A percentile compares a stretch with the other conserved stretches of the same genome.
phyloP scores from a whole-genome alignment of 2,329 filamentous ascomycete genomes.

The Delphinella strobiligena region DNA sequence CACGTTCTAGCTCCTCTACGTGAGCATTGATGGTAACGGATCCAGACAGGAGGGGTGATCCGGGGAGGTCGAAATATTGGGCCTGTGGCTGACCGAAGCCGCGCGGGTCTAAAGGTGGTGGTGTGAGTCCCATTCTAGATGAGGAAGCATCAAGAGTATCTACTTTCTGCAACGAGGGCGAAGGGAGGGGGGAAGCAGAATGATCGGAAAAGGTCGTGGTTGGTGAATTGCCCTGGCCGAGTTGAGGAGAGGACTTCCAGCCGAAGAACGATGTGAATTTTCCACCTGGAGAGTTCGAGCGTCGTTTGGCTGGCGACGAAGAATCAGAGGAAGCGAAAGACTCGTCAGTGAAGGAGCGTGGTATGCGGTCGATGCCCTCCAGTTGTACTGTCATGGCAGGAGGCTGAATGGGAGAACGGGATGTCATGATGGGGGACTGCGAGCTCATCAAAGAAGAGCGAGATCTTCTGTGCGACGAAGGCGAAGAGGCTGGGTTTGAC shows the following conservation, averaged over 20 bases:
- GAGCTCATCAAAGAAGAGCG: constrained; percentile 13
- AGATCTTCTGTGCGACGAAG: constrained; percentile 4
- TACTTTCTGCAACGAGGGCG: constrained; percentile 15
- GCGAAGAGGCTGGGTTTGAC: constrained; percentile 8
- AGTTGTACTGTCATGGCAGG: constrained; percentile 22
- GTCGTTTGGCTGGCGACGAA: constrained; percentile 13
- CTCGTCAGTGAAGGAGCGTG: constrained; percentile 22
- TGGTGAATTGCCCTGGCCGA: constrained; percentile 42
- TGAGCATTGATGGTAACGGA: constrained; percentile 39
- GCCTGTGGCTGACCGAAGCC: constrained; percentile 33
- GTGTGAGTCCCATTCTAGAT: constrained; percentile 23
- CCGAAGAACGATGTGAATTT: constrained; percentile 55
- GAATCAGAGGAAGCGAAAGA: constrained; percentile 13
- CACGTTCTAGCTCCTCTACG: constrained; percentile 84
- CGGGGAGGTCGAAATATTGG: constrained; percentile 35
- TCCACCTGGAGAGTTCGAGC: constrained; percentile 33
- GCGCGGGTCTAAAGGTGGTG: constrained; percentile 38
- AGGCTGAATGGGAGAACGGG: constrained; percentile 13
- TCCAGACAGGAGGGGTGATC: constrained; percentile 30
- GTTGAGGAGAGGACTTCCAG: constrained; percentile 46
- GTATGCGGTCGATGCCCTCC: constrained; percentile 22
- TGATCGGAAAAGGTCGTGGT: constrained; percentile 52
- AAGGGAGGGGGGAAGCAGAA: constrained; percentile 48
- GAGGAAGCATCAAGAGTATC: constrained; percentile 20
- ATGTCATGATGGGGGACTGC: no score